phyloP scores from a whole-genome alignment of 2,329 filamentous ascomycete genomes.

The Claviceps cyperi region DNA sequence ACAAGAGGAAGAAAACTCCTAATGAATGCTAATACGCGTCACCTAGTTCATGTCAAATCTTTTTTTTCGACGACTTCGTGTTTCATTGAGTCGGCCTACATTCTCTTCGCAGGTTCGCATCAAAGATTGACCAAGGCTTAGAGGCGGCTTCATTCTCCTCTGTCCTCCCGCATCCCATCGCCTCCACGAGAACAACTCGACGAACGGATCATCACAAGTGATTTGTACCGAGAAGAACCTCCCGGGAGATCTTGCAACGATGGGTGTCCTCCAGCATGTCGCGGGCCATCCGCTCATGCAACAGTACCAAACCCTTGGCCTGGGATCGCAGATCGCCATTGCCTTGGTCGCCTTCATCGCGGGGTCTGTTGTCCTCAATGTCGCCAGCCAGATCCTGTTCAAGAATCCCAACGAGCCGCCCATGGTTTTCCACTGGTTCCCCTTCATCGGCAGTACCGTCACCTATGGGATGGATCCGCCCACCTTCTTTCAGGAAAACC shows the following conservation, averaged over 20 bases:
- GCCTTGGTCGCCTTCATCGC: constrained; percentile 29
- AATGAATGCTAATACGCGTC: not conserved
- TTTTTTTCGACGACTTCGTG: not conserved
- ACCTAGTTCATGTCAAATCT: not conserved
- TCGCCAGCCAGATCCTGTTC: constrained; percentile 64
- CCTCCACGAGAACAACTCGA: not conserved
- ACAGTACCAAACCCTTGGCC: constrained; percentile 33
- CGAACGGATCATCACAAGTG: not conserved
- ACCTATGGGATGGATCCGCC: constrained; percentile 93
- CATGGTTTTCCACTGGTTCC: constrained; percentile 68
- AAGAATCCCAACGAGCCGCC: constrained; percentile 72
- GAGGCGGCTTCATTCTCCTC: not conserved
- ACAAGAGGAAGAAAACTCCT: not conserved
- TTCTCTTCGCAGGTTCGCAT: not conserved
- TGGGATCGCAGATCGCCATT: constrained; percentile 32
- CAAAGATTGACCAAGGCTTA: not conserved
- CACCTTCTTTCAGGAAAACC: constrained; percentile 64
- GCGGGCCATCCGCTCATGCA: constrained; percentile 34
- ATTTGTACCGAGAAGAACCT: not conserved
- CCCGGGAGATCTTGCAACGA: constrained; percentile 15
- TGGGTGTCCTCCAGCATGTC: constrained; percentile 42
- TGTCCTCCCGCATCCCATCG: not conserved
- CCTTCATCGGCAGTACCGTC: constrained; percentile 77
- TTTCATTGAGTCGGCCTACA: not conserved
- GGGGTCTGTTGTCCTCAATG: constrained; percentile 58